Percentiles rank a stretch among this genome's conserved stretches.
phyloP scores from a whole-genome alignment of 345 rosid genomes.

The Arabis alpina region DNA sequence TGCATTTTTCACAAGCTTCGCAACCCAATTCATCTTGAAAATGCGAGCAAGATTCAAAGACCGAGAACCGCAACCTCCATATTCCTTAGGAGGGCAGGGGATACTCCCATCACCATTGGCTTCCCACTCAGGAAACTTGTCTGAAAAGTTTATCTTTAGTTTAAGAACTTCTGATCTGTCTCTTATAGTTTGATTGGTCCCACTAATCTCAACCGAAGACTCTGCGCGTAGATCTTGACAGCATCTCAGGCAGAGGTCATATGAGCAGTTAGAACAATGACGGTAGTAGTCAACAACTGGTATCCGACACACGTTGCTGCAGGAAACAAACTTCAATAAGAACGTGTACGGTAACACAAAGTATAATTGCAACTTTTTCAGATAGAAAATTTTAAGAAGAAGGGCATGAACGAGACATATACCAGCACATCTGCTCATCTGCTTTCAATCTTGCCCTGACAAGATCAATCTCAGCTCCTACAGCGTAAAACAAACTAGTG shows the following conservation, averaged over 20 bases:
- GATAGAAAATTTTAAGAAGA: conserved; percentile 4
- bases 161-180: conserved; percentile 36
- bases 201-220: conserved; percentile 44
- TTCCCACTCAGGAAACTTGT: conserved; percentile 82
- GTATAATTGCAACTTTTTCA: background rate
- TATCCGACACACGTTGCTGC: conserved; percentile 90
- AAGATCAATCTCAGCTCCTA: conserved; percentile 83
- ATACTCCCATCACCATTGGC: conserved; percentile 83
- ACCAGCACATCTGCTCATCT: conserved; percentile 99
- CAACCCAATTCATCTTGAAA: conserved; percentile 99
- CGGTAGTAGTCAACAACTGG: conserved; percentile 97
- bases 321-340: conserved; percentile 39
- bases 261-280: conserved; percentile 78
- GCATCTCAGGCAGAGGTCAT: conserved; percentile 90
- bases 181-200: conserved; percentile 44
- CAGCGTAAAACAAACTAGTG: conserved; percentile 30
- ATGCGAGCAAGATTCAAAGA: conserved; percentile 79
- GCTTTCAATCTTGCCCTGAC: conserved; percentile 83
- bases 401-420: conserved; percentile 31
- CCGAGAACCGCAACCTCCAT: conserved; percentile 78
- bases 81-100: conserved; percentile 84
- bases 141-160: conserved; percentile 53
- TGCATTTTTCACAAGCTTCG: conserved; percentile 89
- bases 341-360: conserved; percentile 11
- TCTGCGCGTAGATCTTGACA: conserved; percentile 90